These are phyloP conservation scores for Pelargonium citronellum DNA, from an alignment of 441 rosid genomes.

Conservation along the genomic window DNA sequence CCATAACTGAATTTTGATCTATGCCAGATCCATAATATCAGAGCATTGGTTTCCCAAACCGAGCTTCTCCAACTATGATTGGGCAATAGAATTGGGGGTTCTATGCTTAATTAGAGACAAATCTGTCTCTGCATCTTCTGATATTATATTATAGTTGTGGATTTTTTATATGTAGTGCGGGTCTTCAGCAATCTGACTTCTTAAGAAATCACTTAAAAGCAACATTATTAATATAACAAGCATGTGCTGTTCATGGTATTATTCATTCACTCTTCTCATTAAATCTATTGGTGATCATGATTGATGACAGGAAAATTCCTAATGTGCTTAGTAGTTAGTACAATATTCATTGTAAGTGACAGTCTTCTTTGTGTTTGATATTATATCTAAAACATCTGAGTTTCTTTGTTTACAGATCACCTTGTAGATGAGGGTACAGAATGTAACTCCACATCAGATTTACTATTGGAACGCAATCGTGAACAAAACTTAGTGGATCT, in stretches of 20 bases:
- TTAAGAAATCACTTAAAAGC: background rate
- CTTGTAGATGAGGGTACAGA: conserved; percentile 96
- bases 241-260: no score
- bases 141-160: background rate
- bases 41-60: background rate
- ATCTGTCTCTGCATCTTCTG: background rate
- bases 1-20: background rate
- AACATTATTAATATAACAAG: background rate
- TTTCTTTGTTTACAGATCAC: conserved; percentile 59
- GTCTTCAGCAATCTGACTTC: background rate
- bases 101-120: background rate
- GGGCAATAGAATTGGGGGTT: background rate
- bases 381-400: conserved; percentile 17
- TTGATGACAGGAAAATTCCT: background rate
- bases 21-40: background rate
- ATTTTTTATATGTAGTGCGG: background rate
- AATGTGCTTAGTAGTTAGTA: background rate
- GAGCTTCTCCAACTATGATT: background rate
- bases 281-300: no score
- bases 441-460: conserved; percentile 92
- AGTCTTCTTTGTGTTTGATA: conserved; percentile 4
- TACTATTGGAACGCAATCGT: conserved; percentile 85
- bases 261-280: no score
- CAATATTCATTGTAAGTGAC: background rate
- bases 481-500: conserved; percentile 92